Evolutionary conservation across 2,329 filamentous ascomycete genomes (phyloP), one percentile per base, ranked within the genome.

Genomic region (Diplodia sapinea): DNA sequence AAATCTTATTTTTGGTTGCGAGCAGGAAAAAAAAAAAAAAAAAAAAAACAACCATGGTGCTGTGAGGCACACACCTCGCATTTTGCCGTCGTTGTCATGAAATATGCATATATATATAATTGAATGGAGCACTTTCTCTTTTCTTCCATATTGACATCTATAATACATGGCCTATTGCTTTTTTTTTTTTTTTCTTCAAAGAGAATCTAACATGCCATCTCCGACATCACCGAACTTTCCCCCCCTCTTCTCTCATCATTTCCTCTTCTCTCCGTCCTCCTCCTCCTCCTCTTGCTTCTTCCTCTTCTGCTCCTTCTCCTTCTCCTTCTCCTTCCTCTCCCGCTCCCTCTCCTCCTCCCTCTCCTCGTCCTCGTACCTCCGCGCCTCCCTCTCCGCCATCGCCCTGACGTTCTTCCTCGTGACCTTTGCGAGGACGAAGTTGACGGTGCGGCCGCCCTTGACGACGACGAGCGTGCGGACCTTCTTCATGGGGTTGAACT

Each of bases 391-490:
- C 40, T 33, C 6, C 23, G 11, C 17, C 43, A n/a, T 11, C 1
- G 1, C 1, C 40, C 31, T 49, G 1, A 51, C 2, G 0, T 15
- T 52, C 47, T 29, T 36, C 59, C 4, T 12, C 43, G 59, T 26
- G 29, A 50, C 2, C 17, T 31, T 31, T n/a, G n/a, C 6, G 1
- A 51, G 4, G 15, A 95, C 88, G 83, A 94, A 90, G 79, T 94
- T 96, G 33, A 94, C 85, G 61, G 91, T 82, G 76, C 84, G 88
- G 13, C 91, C 91, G 1, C 84, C 85, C 68, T 83, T 83, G 13
- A 91, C 88, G 13, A 92, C 84, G 73, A 94, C 86, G 1, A 89
- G 84, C 70, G 87, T 87, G 72, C 73, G 87, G n/a, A 88, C 85
- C 70, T 81, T 81, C 47, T 38, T 63, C 43, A n/a, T 31, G 31